Evolutionary conservation across 2,329 filamentous ascomycete genomes (phyloP).

Genomic region (Neofusicoccum cordaticola): DNA sequence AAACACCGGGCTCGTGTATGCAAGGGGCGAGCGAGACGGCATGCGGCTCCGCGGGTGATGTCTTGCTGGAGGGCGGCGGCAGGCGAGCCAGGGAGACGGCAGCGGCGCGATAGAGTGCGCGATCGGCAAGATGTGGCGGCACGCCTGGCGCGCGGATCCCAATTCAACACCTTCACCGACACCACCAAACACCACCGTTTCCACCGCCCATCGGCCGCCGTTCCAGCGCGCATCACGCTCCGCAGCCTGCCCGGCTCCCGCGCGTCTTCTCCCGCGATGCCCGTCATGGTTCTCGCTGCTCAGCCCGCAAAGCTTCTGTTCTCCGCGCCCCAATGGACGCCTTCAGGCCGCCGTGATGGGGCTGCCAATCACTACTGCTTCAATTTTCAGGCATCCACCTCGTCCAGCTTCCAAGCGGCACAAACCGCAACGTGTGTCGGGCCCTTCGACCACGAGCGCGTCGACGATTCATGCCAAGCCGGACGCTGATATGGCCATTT

Average conservation of each 20-base stretch:
- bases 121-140: neutral
- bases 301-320: too few species aligned
- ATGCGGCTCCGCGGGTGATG: neutral
- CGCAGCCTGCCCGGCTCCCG: neutral
- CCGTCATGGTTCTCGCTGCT: too few species aligned
- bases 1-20: neutral
- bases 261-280: neutral
- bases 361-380: neutral
- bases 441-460: neutral
- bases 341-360: neutral
- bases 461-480: neutral
- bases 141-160: neutral
- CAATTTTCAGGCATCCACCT: neutral
- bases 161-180: neutral
- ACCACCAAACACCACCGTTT: neutral
- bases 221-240: neutral
- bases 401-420: neutral
- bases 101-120: neutral
- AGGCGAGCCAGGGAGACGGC: too few species aligned
- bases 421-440: neutral
- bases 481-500: neutral
- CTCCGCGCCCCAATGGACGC: neutral
- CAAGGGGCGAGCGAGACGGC: neutral
- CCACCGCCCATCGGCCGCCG: neutral
- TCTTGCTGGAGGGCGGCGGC: too few species aligned